These are phyloP conservation scores for Colletotrichum spinosum DNA, from an alignment of 2,329 filamentous ascomycete species.

Conservation along the genomic window DNA sequence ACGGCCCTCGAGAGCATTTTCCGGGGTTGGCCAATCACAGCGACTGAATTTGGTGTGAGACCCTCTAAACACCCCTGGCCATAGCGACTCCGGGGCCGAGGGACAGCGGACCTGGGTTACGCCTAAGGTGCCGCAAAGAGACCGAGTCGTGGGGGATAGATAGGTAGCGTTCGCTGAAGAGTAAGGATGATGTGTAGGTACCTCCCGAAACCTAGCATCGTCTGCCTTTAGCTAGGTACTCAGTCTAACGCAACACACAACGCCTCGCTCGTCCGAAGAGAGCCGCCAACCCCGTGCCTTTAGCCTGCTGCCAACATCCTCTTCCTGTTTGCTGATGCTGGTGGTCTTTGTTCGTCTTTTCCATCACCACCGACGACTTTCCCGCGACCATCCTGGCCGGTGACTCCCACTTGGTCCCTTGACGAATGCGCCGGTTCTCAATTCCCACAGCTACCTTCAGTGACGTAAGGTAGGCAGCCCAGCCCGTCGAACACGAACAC, in stretches of 20 bases:
- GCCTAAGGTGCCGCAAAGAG: slow-evolving; percentile 2
- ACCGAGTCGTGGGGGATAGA: slow-evolving; percentile 23
- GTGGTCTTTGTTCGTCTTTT: not conserved
- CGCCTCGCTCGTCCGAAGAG: slow-evolving; percentile 27
- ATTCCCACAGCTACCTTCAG: slow-evolving; percentile 11
- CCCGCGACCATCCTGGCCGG: not conserved
- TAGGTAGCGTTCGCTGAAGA: not conserved
- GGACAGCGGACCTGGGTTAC: slow-evolving; percentile 19
- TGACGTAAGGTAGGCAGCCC: slow-evolving; percentile 25
- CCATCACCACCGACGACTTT: not conserved
- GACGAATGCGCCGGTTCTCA: slow-evolving; percentile 22
- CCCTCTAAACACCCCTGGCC: slow-evolving; percentile 18
- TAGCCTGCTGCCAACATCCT: slow-evolving; percentile 18
- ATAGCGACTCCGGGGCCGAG: slow-evolving; percentile 35
- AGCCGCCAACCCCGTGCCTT: slow-evolving; percentile 22
- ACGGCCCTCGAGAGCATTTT: slow-evolving; percentile 27
- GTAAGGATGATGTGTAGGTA: no score
- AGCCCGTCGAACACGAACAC: not conserved
- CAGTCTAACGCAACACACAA: slow-evolving; percentile 9
- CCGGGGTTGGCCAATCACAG: slow-evolving; percentile 35
- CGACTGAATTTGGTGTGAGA: slow-evolving; percentile 5
- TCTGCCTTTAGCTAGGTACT: not conserved
- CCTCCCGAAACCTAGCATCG: no score
- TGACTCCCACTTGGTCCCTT: slow-evolving; percentile 1
- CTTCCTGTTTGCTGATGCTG: slow-evolving; percentile 10